Percentiles rank a stretch among this genome's conserved stretches.
phyloP scores from a whole-genome alignment of 2,329 filamentous ascomycete genomes.

The Arthroderma uncinatum region DNA sequence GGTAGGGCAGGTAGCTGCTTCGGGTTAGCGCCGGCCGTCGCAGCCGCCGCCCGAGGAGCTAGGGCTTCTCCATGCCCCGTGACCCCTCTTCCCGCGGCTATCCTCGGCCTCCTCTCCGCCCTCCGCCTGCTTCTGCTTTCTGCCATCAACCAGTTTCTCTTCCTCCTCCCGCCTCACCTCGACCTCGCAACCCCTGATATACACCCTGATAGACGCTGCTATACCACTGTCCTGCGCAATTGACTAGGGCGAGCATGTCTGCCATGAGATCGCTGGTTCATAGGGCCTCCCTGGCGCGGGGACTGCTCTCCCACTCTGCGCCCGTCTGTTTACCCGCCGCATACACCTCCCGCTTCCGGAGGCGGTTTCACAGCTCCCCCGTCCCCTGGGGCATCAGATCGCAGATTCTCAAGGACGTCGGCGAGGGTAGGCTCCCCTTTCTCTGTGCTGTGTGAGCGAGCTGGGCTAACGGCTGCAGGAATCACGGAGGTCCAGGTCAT shows the following conservation, averaged over 20 bases:
- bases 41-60: not conserved
- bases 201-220: not conserved
- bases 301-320: constrained; percentile 20
- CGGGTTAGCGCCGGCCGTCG: not conserved
- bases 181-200: not conserved
- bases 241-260: not conserved
- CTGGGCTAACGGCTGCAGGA: constrained; percentile 43
- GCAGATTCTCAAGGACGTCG: constrained; percentile 35
- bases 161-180: not conserved
- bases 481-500: constrained; percentile 98
- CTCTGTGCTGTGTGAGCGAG: not conserved
- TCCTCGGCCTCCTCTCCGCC: not conserved
- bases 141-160: too few relatives aligned
- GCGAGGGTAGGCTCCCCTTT: constrained; percentile 27
- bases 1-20: too few relatives aligned
- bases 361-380: constrained; percentile 28
- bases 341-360: constrained; percentile 16
- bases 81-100: not conserved
- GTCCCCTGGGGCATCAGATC: constrained; percentile 28
- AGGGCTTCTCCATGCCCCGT: not conserved
- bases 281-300: constrained; percentile 21
- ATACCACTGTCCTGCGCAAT: not conserved
- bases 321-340: constrained; percentile 3
- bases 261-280: constrained; percentile 20
- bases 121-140: not conserved